Percentiles rank a stretch among this genome's conserved stretches.
Conservation (phyloP, 495 filamentous ascomycete genomes). For the Penicillium bovifimosum region DNA sequence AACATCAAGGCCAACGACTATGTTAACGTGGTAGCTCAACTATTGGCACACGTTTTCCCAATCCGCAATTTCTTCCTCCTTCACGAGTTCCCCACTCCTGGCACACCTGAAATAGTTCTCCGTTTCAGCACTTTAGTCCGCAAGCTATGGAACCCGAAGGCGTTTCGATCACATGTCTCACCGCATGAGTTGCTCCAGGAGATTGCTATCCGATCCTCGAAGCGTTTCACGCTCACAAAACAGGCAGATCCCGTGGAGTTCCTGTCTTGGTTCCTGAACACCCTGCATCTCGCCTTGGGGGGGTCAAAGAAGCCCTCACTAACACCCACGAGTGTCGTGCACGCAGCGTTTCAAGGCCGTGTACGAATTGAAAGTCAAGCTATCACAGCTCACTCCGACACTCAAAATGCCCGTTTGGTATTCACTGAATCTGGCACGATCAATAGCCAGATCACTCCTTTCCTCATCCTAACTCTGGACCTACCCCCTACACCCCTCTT, state of each 20-base stretch:
- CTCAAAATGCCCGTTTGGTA: slow-evolving; percentile 72
- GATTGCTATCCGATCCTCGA: slow-evolving; percentile 81
- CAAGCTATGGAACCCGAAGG: slow-evolving; percentile 97
- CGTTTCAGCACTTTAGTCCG: slow-evolving; percentile 86
- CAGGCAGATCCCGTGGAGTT: slow-evolving; percentile 97
- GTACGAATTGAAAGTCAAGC: slow-evolving; percentile 89
- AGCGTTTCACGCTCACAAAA: slow-evolving; percentile 83
- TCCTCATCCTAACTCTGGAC: slow-evolving; percentile 87
- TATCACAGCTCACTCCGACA: slow-evolving; percentile 89
- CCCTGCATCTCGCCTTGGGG: slow-evolving; percentile 85
- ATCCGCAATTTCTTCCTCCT: slow-evolving; percentile 91
- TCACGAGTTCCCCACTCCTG: slow-evolving; percentile 48
- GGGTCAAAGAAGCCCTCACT: slow-evolving; percentile 80
- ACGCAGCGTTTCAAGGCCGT: slow-evolving; percentile 87
- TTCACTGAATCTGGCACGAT: slow-evolving; percentile 89
- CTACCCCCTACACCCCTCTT: slow-evolving; percentile 93
- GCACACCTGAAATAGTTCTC: slow-evolving; percentile 56
- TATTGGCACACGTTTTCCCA: slow-evolving; percentile 82
- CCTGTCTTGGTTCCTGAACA: slow-evolving; percentile 93
- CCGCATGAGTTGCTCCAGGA: slow-evolving; percentile 96
- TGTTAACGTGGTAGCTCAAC: slow-evolving; percentile 92
- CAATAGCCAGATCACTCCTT: slow-evolving; percentile 67
- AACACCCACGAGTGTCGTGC: slow-evolving; percentile 62
- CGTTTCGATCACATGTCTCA: slow-evolving; percentile 95
- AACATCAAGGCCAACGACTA: slow-evolving; percentile 99